phyloP scores from a whole-genome alignment of 805 yeast species.

The Candida sithepensis region DNA sequence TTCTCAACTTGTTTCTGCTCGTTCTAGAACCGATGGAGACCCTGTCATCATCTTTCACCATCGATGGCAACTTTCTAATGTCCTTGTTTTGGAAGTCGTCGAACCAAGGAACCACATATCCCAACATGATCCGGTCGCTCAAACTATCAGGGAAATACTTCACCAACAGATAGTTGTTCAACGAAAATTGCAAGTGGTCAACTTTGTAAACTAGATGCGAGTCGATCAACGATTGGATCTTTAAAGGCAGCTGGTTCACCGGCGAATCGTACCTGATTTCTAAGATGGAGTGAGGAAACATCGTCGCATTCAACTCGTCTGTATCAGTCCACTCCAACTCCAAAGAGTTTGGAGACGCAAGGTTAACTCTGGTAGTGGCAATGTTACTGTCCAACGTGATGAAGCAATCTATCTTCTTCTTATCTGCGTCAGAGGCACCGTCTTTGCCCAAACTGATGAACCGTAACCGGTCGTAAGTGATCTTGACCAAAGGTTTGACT shows the following conservation, averaged over 20 bases:
- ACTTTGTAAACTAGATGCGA: constrained; percentile 50
- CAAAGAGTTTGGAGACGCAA: constrained; percentile 3
- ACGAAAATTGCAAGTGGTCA: constrained; percentile 32
- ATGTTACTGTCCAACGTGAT: constrained; percentile 31
- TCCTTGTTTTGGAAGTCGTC: constrained; percentile 25
- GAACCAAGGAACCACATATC: constrained; percentile 33
- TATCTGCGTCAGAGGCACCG: no score
- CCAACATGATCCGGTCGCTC: constrained; percentile 22
- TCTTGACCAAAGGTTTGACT: constrained; percentile 27
- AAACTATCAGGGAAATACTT: constrained; percentile 19
- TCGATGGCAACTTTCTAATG: constrained; percentile 44
- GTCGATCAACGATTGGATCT: constrained; percentile 36
- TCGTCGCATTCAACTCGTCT: constrained; percentile 8
- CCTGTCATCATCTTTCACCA: constrained; percentile 8
- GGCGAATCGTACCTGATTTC: constrained; percentile 44
- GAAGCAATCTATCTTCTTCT: constrained; percentile 25
- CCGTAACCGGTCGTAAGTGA: constrained; percentile 24
- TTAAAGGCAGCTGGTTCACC: constrained; percentile 30
- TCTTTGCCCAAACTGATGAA: constrained; percentile 19
- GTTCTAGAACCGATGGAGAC: constrained; percentile 1
- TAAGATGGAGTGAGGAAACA: constrained; percentile 48
- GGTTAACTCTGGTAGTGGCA: constrained; percentile 5
- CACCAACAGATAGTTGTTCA: constrained; percentile 30
- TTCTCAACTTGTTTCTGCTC: background rate
- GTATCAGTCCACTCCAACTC: constrained; percentile 9